Base-by-base conservation (phyloP, 257 asterid genomes). In the Voacanga thouarsii region DNA sequence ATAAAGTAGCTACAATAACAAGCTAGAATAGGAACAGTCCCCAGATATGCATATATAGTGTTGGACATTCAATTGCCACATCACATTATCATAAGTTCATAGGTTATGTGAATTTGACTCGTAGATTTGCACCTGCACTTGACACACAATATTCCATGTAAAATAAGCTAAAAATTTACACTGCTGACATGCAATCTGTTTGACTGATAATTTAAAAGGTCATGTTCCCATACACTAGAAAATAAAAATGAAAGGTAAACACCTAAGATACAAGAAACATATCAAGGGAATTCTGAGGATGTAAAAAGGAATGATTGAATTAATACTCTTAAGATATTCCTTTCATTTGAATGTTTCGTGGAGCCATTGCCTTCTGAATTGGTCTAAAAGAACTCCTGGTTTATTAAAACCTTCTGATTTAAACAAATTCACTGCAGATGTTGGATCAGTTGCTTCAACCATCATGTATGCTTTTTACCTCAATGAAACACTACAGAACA, bases 381-480 rank as follows among this genome's bases (percentile, higher is more conserved):
- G 41, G 76, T 26, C 43, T 79, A 78, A 15, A 41, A 7, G 18
- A 66, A 71, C 70, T 23, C 30, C 76, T 78, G 11, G 6, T 37
- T 63, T 26, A 28, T 26, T 28, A 14, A 16, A 28, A 63, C 12
- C 7, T n/a, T 75, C 37, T 79, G 41, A 80, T 66, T 64, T 67
- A 75, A 19, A 76, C 28, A 75, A 60, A 60, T 33, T 85, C n/a
- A 43, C 79, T 71, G 87, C 90, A 93, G 98, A 92, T 86, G 89
- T 89, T 61, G 97, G 95, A 77, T 88, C 97, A 18, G 86, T 90
- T 87, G 93, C 85, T 65, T 85, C 97, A 30, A 87, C 95, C 60
- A 87, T 94, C 88, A 84, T 86, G 94, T 89, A 92, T 84, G 92
- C 97, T 5, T 91, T 87, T 85, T 87, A 90, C 88, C 89, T 90